Base-by-base conservation (phyloP, 1,139 yeast species). In the Nadsonia commutata region DNA sequence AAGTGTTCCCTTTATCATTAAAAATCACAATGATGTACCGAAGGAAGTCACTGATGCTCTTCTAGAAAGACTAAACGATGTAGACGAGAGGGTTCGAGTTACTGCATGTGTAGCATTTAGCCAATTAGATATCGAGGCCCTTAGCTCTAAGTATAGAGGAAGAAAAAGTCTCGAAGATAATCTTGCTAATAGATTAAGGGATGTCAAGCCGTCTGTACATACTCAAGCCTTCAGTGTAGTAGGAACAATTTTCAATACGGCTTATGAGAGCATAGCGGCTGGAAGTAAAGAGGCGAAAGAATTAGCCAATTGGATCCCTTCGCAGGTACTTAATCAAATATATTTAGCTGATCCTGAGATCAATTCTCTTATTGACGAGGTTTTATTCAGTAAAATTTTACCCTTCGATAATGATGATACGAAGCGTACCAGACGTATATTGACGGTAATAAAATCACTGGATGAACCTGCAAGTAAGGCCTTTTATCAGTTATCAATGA, bases 321-420 rank as follows among this genome's bases (percentile, higher is more conserved):
- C 77, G 43, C 71, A 71, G 36, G 60, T 86, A 1, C 62, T 86
- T 44, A 75, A 78, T 18, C 68, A 85, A 43, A 68, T 81, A 38
- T 86, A 83, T 55, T 80, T 86, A 49, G 84, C 85, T 57, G 88
- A 83, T 53, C 70, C 65, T 45, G 67, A 68, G 18, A 78, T 85
- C 43, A 83, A 79, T 46, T 71, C 78, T n/a, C 64, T 72, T 19
- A 81, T 84, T 17, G 95, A 86, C 56, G 50, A 64, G 2, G 65
- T 72, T 1, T 54, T 85, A 6, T 72, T 78, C 52, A 84, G 78
- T 45, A 68, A 71, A 45, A 54, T 86, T 1, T 57, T 82, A 16
- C 84, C 94, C 0, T 63, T 75, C 37, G 62, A 68, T 3, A 64
- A 66, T 20, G 67, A 71, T 39, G 71, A 72, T 45, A 49, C 65